Evolutionary conservation across 257 asterid species (phyloP).

Genomic region (Solanum neorickii): DNA sequence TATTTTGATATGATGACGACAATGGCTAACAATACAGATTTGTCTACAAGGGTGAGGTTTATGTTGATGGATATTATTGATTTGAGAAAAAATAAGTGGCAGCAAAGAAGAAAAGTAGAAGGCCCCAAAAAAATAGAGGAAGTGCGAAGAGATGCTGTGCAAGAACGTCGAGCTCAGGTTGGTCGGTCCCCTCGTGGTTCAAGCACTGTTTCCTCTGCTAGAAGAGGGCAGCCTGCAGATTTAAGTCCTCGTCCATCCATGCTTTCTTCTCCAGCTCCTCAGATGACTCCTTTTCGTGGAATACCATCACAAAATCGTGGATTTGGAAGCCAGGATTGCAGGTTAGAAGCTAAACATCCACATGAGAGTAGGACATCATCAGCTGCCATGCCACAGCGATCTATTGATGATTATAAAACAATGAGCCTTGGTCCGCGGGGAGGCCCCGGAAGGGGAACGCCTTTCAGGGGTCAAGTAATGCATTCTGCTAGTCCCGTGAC

Average conservation of each 20-base stretch:
- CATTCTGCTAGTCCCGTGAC: background rate
- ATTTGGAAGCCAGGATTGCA: conserved; percentile 9
- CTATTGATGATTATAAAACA: background rate
- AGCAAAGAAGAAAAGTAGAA: conserved; percentile 31
- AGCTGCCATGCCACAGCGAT: conserved; percentile 1
- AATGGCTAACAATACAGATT: conserved; percentile 5
- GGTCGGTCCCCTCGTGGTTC: conserved; percentile 6
- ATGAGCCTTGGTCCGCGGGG: conserved; percentile 3
- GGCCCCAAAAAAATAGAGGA: conserved; percentile 29
- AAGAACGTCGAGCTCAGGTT: conserved; percentile 15
- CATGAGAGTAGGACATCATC: background rate
- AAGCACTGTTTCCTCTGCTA: conserved; percentile 4
- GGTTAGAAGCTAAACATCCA: conserved; percentile 1
- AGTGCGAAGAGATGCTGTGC: conserved; percentile 23
- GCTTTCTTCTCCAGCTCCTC: conserved; percentile 2
- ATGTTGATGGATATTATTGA: conserved; percentile 29
- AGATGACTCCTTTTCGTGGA: conserved; percentile 1
- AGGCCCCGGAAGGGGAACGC: conserved; percentile 6
- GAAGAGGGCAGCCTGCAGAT: conserved; percentile 9
- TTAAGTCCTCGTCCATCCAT: conserved; percentile 7
- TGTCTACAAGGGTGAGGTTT: conserved; percentile 22
- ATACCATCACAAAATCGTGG: conserved; percentile 7
- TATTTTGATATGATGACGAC: conserved; percentile 17
- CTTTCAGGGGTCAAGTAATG: conserved; percentile 6
- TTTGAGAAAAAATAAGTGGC: conserved; percentile 28